phyloP scores from a whole-genome alignment of 768 basidiomycete species.

The Boletus edulis region DNA sequence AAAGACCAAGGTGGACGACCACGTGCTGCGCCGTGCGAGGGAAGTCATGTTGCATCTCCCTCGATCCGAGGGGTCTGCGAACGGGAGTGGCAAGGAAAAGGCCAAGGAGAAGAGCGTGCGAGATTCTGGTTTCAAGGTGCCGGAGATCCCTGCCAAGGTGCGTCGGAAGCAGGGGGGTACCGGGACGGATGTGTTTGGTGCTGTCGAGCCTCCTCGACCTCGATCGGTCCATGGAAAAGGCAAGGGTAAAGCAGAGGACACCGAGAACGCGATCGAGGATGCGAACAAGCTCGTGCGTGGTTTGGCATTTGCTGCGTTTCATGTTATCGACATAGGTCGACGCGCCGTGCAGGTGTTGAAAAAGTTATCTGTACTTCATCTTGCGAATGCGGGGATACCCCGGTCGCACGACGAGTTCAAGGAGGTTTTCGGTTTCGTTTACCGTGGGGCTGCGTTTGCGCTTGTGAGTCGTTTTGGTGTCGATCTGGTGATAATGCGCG shows the following conservation, averaged over 20 bases:
- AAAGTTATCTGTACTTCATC: slow-evolving; percentile 34
- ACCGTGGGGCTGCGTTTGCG: slow-evolving; percentile 40
- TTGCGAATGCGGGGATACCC: slow-evolving; percentile 31
- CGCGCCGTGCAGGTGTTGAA: slow-evolving; percentile 36
- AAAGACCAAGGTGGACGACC: slow-evolving; percentile 26
- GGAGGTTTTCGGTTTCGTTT: slow-evolving; percentile 39
- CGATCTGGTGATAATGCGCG: neutral
- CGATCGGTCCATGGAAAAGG: slow-evolving; percentile 31
- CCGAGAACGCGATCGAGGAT: slow-evolving; percentile 43
- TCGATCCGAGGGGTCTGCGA: slow-evolving; percentile 16
- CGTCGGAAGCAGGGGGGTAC: slow-evolving; percentile 14
- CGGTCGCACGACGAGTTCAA: slow-evolving; percentile 41
- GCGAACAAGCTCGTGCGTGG: slow-evolving; percentile 58
- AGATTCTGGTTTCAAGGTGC: slow-evolving; percentile 43
- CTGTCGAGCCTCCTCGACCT: slow-evolving; percentile 16
- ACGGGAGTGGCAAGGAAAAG: slow-evolving; percentile 3
- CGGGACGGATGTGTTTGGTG: slow-evolving; percentile 33
- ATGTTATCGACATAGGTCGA: neutral
- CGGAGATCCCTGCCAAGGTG: slow-evolving; percentile 38
- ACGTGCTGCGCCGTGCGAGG: slow-evolving; percentile 31
- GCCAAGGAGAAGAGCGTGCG: neutral
- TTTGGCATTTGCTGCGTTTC: neutral
- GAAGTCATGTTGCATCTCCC: slow-evolving; percentile 41
- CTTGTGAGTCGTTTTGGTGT: slow-evolving; percentile 30
- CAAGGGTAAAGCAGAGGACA: slow-evolving; percentile 33